A percentile compares a stretch with the other conserved stretches of the same genome.
These are phyloP conservation scores for Cryphonectria carpinicola DNA, from an alignment of 2,329 filamentous ascomycete genomes.

Conservation along the genomic window DNA sequence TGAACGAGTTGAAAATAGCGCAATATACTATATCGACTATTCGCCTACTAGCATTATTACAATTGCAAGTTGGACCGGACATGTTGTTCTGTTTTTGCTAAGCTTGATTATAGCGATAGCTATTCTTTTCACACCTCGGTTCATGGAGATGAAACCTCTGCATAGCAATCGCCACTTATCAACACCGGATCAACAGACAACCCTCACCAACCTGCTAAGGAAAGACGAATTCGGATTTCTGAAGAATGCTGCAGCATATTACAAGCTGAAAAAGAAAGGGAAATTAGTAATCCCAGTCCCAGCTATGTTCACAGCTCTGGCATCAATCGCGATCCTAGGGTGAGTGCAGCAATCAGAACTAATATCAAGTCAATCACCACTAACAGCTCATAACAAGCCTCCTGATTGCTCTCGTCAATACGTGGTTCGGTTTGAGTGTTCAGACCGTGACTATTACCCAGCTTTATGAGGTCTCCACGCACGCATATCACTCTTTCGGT, in stretches of 20 bases:
- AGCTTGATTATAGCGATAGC: conserved; percentile 6
- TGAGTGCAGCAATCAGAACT: neutral
- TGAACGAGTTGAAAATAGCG: neutral
- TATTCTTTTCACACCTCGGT: neutral
- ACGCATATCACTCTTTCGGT: conserved; percentile 6
- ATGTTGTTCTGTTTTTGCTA: neutral
- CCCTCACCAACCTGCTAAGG: neutral
- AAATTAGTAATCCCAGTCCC: neutral
- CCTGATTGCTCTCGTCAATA: neutral
- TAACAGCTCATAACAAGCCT: neutral
- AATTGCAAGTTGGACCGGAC: neutral
- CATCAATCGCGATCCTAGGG: neutral
- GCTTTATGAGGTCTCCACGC: neutral
- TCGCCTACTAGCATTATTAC: neutral
- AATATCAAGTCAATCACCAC: neutral
- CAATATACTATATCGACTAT: conserved; percentile 6
- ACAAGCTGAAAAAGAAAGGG: neutral
- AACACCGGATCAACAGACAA: neutral
- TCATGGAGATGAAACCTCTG: neutral
- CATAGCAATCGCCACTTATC: neutral
- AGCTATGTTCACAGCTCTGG: conserved; percentile 2
- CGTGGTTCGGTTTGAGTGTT: conserved; percentile 10
- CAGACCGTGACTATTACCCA: conserved; percentile 5
- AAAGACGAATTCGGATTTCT: neutral
- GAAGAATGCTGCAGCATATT: neutral